These are phyloP conservation scores for Pascua guehoae DNA, from an alignment of 1,284 basidiomycete genomes.

Conservation along the genomic window DNA sequence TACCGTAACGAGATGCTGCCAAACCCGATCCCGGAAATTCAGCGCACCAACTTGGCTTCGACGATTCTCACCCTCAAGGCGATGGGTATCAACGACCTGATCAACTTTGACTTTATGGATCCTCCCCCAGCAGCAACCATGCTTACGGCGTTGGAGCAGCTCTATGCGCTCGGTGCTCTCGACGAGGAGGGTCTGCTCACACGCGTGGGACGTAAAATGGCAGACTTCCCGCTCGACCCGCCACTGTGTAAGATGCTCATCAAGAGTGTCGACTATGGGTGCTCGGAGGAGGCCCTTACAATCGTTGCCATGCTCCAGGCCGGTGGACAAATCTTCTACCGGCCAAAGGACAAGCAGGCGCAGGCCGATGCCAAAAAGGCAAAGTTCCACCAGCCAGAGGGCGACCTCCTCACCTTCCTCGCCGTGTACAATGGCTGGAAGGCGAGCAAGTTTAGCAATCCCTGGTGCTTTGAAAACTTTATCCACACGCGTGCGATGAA, in stretches of 20 bases:
- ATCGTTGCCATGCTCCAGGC: constrained; percentile 93
- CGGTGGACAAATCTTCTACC: constrained; percentile 93
- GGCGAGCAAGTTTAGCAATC: constrained; percentile 86
- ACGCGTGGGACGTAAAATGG: constrained; percentile 94
- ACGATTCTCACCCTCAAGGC: constrained; percentile 96
- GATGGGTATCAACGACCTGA: constrained; percentile 97
- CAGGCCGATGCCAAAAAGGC: constrained; percentile 66
- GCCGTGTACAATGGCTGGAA: constrained; percentile 99
- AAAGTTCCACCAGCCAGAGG: constrained; percentile 68
- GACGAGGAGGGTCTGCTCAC: constrained; percentile 97
- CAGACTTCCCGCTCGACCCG: constrained; percentile 98
- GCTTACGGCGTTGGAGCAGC: constrained; percentile 78
- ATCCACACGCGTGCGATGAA: constrained; percentile 96
- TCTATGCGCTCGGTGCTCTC: constrained; percentile 91
- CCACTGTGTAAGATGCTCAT: constrained; percentile 96
- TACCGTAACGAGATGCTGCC: constrained; percentile 98
- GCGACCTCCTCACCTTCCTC: constrained; percentile 89
- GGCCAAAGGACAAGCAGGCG: constrained; percentile 97
- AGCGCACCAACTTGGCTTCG: constrained; percentile 85
- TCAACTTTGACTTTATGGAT: constrained; percentile 99
- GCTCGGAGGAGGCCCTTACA: constrained; percentile 94
- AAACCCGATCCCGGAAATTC: constrained; percentile 96
- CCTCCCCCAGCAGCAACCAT: constrained; percentile 95
- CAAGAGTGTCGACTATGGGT: constrained; percentile 93
- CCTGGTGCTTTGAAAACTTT: constrained; percentile 97